A percentile compares a stretch with the other conserved stretches of the same genome.
These are phyloP conservation scores for Anisogramma anomala DNA, from an alignment of 2,329 filamentous ascomycete species.

Conservation along the genomic window DNA sequence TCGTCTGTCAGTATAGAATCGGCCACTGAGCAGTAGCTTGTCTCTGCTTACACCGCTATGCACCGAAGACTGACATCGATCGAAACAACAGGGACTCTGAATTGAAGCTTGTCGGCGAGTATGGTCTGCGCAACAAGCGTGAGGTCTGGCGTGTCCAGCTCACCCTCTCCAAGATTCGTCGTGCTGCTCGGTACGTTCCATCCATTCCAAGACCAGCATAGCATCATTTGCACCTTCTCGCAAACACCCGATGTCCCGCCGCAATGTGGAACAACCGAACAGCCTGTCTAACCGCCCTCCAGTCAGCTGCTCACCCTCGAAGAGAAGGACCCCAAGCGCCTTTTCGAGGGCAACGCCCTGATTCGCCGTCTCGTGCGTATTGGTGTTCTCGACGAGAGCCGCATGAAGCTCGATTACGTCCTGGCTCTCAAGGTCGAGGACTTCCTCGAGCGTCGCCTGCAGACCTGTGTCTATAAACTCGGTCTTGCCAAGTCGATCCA, in stretches of 20 bases:
- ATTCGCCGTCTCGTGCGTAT: constrained; percentile 99
- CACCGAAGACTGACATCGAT: constrained; percentile 54
- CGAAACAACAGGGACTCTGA: constrained; percentile 75
- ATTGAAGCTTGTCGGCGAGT: constrained; percentile 99
- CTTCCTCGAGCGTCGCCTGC: constrained; percentile 98
- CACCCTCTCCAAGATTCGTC: constrained; percentile 99
- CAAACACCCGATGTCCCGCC: background rate
- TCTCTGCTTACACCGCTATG: constrained; percentile 90
- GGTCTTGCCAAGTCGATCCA: constrained; percentile 99
- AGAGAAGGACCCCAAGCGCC: constrained; percentile 99
- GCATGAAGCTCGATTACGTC: constrained; percentile 99
- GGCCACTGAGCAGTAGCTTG: constrained; percentile 99
- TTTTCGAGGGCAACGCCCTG: constrained; percentile 99
- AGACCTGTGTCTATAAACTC: constrained; percentile 99
- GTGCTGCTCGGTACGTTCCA: constrained; percentile 85
- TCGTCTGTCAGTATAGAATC: constrained; percentile 90
- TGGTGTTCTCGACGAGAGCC: constrained; percentile 98
- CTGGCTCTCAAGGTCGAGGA: constrained; percentile 98
- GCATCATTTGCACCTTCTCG: background rate
- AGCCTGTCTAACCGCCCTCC: constrained; percentile 17
- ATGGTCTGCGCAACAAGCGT: constrained; percentile 99
- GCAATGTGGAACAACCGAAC: background rate
- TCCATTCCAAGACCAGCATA: too few relatives aligned
- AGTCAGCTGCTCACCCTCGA: constrained; percentile 99
- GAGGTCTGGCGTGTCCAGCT: constrained; percentile 99